A percentile compares a stretch with the other conserved stretches of the same genome.
Conservation (phyloP, 23 red algal genomes). For the Pyropia yezoensis region DNA sequence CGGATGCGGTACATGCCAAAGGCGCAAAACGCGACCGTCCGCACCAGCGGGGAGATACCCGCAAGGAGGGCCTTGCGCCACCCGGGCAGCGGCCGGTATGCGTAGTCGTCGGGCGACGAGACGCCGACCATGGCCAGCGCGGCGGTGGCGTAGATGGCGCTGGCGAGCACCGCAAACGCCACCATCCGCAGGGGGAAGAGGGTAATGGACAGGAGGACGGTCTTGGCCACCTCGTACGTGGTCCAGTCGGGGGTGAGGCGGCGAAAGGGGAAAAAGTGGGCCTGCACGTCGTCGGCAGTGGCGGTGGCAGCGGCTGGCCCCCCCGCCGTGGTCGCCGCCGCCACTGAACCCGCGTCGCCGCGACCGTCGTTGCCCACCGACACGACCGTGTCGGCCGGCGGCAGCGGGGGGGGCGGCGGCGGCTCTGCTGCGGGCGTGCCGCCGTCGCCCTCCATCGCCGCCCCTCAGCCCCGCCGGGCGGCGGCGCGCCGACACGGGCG, state of each 20-base stretch:
- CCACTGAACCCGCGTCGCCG: too few species aligned
- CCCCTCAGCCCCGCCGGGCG: too few species aligned
- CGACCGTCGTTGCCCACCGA: too few species aligned
- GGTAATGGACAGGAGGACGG: slow-evolving; percentile 17
- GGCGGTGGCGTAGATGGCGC: slow-evolving; percentile 15
- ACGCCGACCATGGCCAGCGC: slow-evolving; percentile 16
- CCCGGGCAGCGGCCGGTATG: slow-evolving; percentile 18
- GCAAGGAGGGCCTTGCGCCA: slow-evolving; percentile 33
- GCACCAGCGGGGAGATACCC: slow-evolving; percentile 29
- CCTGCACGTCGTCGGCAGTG: slow-evolving; percentile 26
- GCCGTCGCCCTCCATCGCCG: too few species aligned
- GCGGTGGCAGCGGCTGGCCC: background rate
- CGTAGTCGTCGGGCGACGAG: slow-evolving; percentile 3
- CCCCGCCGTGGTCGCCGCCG: too few species aligned
- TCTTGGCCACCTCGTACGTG: slow-evolving; percentile 34
- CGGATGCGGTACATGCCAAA: slow-evolving; percentile 48
- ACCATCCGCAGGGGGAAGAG: slow-evolving; percentile 48
- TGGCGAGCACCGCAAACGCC: slow-evolving; percentile 14
- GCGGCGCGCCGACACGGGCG: too few species aligned
- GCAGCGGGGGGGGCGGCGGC: too few species aligned
- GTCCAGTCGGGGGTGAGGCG: slow-evolving; percentile 31
- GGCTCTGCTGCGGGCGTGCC: too few species aligned
- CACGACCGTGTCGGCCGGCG: too few species aligned
- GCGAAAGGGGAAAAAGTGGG: slow-evolving; percentile 33
- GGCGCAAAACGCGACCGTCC: slow-evolving; percentile 37